Base-by-base conservation (phyloP, 192 early-diverging fungal genomes). In the Glomus cerebriforme region DNA sequence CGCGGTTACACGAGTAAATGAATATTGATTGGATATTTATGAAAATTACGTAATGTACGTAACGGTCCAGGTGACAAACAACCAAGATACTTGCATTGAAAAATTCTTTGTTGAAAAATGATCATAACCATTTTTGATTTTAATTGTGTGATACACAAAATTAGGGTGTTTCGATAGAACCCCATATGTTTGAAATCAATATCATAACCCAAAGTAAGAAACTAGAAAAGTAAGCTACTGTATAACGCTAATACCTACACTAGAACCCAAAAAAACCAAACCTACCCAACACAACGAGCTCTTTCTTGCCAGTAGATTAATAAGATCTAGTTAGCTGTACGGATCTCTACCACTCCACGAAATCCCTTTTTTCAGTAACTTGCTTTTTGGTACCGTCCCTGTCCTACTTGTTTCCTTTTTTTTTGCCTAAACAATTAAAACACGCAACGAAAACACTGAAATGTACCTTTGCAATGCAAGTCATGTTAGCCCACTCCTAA, bases 381-480 rank as follows among this genome's bases (percentile, higher is more conserved):
- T 72, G 58, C 49, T 35, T 69, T 72, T 72, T 63, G 71, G 39
- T 79, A 69, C 71, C 71, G 78, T 79, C 68, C 68, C 68, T 79
- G 24, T 79, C 49, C 78, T 59, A 29, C 68, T 67, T 69, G 32
- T 47, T 67, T 79, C 71, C 64, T 71, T 72, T 73, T 79, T 45
- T 69, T 73, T 69, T 70, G 43, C 32, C 49, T 79, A 67, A 67
- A 67, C 65, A 67, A 22, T 67, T 34, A 22, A 64, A 31, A 67
- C 65, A 34, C 65, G 32, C 65, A 64, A 67, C 32, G 27, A 22
- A 64, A 64, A 29, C 24, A 31, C 29, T 64, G 29, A 64, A 64
- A 64, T 77, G 60, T 67, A 67, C 62, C 75, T 67, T 67, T 66
- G 62, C 59, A 77, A 47, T 67, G 49, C 54, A 43, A 39, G n/a